Base-by-base conservation (phyloP, 805 yeast species). In the Cyberlindnera amylophila region DNA sequence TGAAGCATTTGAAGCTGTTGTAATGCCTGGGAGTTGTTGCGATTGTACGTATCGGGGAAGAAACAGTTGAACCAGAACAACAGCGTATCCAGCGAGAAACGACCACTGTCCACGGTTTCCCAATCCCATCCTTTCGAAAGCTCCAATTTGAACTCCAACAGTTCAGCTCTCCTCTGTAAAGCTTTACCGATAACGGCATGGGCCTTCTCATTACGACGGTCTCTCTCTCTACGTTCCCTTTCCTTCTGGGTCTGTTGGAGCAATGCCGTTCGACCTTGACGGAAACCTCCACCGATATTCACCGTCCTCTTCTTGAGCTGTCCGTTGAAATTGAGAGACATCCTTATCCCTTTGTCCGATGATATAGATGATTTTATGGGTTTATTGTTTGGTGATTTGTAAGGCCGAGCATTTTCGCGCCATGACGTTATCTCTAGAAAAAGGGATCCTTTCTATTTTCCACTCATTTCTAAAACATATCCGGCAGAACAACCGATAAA, bases 211-310 rank as follows among this genome's bases (percentile, higher is more conserved):
- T 70, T 73, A 12, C 59, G 54, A 17, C 86, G 70, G 13, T 66
- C 72, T 26, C 65, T 59, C 44, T 85, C 89, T 44, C 97, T 72
- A 45, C 72, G 73, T 44, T 70, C 72, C 31, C 97, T 70, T 47
- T 86, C 88, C 31, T 65, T 65, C 51, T 77, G 77, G 4, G 95
- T 81, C 49, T 75, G 79, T 44, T 74, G 76, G n/a, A 91, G 63
- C 68, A 51, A 72, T 60, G 42, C 66, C 52, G 45, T 69, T 62
- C 59, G 72, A 55, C 47, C 63, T 41, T 39, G 61, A 29, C 42
- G 42, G 44, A 37, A 42, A 48, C 52, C 70, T 49, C 59, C 82
- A 66, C 55, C 91, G 74, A 52, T 78, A 70, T 67, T 91, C 40
- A 74, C 75, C 29, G 84, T 67, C 40, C 79, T 67, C 48, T 78